These are phyloP conservation scores for Heterobasidion parviporum DNA, from an alignment of 1,284 basidiomycete species.

Conservation along the genomic window DNA sequence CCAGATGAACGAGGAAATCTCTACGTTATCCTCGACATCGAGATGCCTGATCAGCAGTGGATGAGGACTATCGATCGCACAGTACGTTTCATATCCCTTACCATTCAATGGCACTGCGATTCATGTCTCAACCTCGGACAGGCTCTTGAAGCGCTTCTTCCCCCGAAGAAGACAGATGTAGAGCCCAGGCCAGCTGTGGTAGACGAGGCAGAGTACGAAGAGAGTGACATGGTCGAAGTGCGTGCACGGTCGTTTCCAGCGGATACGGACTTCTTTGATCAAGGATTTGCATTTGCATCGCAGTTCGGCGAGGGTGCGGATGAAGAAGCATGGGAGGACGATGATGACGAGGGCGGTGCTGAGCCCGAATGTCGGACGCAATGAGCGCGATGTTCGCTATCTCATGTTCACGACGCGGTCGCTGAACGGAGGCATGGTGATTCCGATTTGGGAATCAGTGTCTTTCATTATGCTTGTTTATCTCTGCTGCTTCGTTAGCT, in stretches of 20 bases:
- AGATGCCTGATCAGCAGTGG: constrained; percentile 78
- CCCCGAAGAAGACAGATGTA: constrained; percentile 65
- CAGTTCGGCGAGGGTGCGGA: constrained; percentile 59
- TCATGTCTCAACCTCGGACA: constrained; percentile 18
- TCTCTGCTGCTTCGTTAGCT: too few species aligned
- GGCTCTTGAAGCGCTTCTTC: constrained; percentile 60
- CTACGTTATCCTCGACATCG: constrained; percentile 73
- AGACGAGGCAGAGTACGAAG: constrained; percentile 66
- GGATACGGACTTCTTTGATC: constrained; percentile 64
- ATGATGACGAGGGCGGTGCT: constrained; percentile 39
- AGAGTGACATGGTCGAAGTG: constrained; percentile 72
- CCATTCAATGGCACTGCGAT: neutral
- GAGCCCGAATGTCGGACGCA: constrained; percentile 64
- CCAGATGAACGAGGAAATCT: constrained; percentile 72
- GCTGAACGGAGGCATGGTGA: too few species aligned
- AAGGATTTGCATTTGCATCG: constrained; percentile 51
- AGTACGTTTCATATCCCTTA: constrained; percentile 27
- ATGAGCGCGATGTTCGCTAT: constrained; percentile 21
- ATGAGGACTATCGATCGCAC: constrained; percentile 46
- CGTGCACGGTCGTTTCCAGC: constrained; percentile 66
- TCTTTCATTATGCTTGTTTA: too few species aligned
- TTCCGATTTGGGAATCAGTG: too few species aligned
- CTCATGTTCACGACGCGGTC: too few species aligned
- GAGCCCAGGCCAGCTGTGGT: constrained; percentile 64
- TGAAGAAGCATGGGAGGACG: constrained; percentile 42